These are phyloP conservation scores for Cyberlindnera nakhonratchasimensis DNA, from an alignment of 805 yeast species.

Conservation along the genomic window DNA sequence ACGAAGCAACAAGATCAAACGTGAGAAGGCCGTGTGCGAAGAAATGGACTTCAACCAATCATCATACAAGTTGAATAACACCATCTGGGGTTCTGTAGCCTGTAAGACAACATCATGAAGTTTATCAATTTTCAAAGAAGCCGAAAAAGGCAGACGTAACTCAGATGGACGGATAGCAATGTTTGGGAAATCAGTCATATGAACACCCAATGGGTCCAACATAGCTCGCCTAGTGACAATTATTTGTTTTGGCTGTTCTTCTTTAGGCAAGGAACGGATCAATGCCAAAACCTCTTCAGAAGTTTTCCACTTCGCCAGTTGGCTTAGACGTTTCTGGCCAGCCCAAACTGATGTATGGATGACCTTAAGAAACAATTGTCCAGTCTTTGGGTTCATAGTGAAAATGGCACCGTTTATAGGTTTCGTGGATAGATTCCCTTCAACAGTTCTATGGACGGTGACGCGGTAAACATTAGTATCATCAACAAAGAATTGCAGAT, in stretches of 20 bases:
- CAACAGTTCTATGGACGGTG: constrained; percentile 84
- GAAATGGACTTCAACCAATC: constrained; percentile 87
- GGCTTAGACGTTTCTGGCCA: constrained; percentile 92
- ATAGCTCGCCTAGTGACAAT: constrained; percentile 89
- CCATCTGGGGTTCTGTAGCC: constrained; percentile 93
- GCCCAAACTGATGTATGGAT: constrained; percentile 96
- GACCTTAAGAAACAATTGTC: constrained; percentile 83
- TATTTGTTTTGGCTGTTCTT: constrained; percentile 91
- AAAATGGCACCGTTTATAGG: constrained; percentile 93
- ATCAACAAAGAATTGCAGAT: constrained; percentile 82
- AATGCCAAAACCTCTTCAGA: constrained; percentile 96
- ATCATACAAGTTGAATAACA: constrained; percentile 84
- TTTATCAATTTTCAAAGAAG: constrained; percentile 79
- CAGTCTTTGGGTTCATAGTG: constrained; percentile 84
- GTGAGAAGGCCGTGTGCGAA: constrained; percentile 89
- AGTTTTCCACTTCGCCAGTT: constrained; percentile 95
- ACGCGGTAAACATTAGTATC: constrained; percentile 94
- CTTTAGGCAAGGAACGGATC: constrained; percentile 81
- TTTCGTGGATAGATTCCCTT: constrained; percentile 88
- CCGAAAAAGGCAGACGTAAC: constrained; percentile 81
- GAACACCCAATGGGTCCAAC: constrained; percentile 92
- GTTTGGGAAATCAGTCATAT: constrained; percentile 94
- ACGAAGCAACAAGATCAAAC: constrained; percentile 78
- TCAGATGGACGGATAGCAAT: constrained; percentile 87
- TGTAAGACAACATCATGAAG: constrained; percentile 72